A percentile compares a stretch with the other conserved stretches of the same genome.
phyloP scores from a whole-genome alignment of 2,329 filamentous ascomycete genomes.

The Colletotrichum simmondsii region DNA sequence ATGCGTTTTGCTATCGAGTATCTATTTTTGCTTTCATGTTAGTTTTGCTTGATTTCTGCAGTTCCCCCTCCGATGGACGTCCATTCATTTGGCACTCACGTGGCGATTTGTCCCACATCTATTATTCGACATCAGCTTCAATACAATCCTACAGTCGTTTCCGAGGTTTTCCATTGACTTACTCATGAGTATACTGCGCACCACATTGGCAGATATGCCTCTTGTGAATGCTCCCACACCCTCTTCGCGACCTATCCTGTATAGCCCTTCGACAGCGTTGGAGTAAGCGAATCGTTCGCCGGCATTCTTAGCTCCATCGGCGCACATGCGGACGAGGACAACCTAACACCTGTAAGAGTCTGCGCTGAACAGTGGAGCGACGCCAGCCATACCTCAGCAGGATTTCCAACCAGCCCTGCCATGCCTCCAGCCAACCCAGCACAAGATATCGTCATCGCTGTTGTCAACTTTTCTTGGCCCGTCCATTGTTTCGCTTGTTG shows the following conservation, averaged over 20 bases:
- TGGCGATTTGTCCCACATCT: slow-evolving; percentile 58
- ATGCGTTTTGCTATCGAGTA: slow-evolving; percentile 49
- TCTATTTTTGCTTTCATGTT: slow-evolving; percentile 34
- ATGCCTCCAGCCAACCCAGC: slow-evolving; percentile 53
- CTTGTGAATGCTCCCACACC: slow-evolving; percentile 50
- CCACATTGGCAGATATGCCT: slow-evolving; percentile 52
- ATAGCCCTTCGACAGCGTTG: slow-evolving; percentile 48
- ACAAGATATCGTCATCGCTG: slow-evolving; percentile 48
- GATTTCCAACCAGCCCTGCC: slow-evolving; percentile 57
- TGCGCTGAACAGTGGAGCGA: background rate
- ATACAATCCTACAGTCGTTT: background rate
- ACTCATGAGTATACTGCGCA: slow-evolving; percentile 57
- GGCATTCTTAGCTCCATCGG: slow-evolving; percentile 52
- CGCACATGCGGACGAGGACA: slow-evolving; percentile 57
- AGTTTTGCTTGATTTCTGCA: background rate
- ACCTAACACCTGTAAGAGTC: slow-evolving; percentile 37
- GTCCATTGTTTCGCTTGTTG: slow-evolving; percentile 40
- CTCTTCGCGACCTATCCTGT: slow-evolving; percentile 49
- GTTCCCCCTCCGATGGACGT: background rate
- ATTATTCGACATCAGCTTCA: slow-evolving; percentile 27
- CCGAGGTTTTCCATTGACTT: slow-evolving; percentile 30
- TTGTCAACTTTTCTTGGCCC: slow-evolving; percentile 44
- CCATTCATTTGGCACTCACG: slow-evolving; percentile 42
- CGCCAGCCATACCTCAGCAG: slow-evolving; percentile 46
- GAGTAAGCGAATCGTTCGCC: slow-evolving; percentile 50